Evolutionary conservation across 306 rosid species (phyloP), one percentile per base, ranked within the genome.

Genomic region (Cyamopsis tetragonoloba): DNA sequence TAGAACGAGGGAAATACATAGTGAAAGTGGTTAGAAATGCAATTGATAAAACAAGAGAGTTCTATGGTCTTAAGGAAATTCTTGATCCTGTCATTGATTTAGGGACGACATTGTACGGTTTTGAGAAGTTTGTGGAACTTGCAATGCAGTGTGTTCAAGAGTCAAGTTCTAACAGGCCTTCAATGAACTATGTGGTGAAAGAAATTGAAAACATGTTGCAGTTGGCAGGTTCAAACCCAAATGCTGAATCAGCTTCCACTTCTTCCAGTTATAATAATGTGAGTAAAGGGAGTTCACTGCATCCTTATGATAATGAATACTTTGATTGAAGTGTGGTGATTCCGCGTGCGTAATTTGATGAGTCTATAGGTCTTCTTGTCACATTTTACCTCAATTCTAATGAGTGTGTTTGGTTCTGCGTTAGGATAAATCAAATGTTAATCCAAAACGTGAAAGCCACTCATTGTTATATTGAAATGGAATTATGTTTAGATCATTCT

Each of bases 101-200:
- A 13, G 84, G 65, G 32, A 50, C 77, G 69, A 70, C 63, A 39
- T 20, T 72, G 20, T 65, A 8, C 10, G 88, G 86, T 8, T 64
- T 91, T 3, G 91, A 78, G 54, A 82, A 49, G 59, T 91, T 78
- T 77, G 82, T 91, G 13, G 85, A 84, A 35, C 27, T 88, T 56
- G 86, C 92, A 63, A 30, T 91, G 77, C 70, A 57, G 12, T 88
- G 97, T 50, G 85, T 84, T 2, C 80, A 75, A 35, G 92, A 91
- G 13, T 63, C 71, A 12, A 81, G 78, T 23, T 44, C 62, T 26
- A 59, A 68, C 18, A 84, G 95, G 70, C 97, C 97, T 41, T 44
- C 70, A 56, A 91, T 88, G 95, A 81, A 82, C 10, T 64, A 68
- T 37, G 92, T 83, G 23, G 87, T 86, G 28, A 91, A 86, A 73